A percentile compares a stretch with the other conserved stretches of the same genome.
phyloP scores from a whole-genome alignment of 1,284 basidiomycete species.

The Ceratobasidium sp. region DNA sequence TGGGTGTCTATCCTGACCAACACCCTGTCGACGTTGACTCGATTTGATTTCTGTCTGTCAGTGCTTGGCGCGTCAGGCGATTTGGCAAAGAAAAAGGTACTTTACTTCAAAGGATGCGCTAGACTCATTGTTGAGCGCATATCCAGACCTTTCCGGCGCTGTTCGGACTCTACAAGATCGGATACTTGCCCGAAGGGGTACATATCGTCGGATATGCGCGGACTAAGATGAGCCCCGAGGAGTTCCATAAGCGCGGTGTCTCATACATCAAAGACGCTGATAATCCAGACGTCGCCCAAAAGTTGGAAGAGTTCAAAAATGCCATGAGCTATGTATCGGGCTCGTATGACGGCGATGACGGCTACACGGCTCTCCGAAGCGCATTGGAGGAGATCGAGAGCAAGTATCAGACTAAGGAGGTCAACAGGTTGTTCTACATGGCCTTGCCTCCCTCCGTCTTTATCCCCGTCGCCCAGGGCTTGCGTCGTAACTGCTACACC shows the following conservation, averaged over 20 bases:
- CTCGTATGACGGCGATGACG: conserved; percentile 81
- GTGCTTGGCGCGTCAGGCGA: conserved; percentile 98
- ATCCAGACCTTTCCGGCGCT: conserved; percentile 89
- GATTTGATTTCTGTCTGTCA: conserved; percentile 47
- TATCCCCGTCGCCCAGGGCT: conserved; percentile 81
- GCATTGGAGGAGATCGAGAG: conserved; percentile 81
- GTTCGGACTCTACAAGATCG: conserved; percentile 83
- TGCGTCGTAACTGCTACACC: conserved; percentile 82
- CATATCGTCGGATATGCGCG: conserved; percentile 95
- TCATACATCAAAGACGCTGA: conserved; percentile 83
- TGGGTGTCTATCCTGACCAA: conserved; percentile 54
- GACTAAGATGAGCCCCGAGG: conserved; percentile 88
- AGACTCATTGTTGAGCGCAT: conserved; percentile 4
- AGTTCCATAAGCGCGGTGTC: conserved; percentile 83
- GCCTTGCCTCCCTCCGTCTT: conserved; percentile 95
- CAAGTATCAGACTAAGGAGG: conserved; percentile 64
- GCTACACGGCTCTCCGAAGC: conserved; percentile 78
- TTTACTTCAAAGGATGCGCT: conserved; percentile 39
- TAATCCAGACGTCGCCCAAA: conserved; percentile 60
- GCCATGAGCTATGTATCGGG: conserved; percentile 83
- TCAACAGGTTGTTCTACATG: conserved; percentile 89
- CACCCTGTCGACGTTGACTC: conserved; percentile 35
- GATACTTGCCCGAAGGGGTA: conserved; percentile 79
- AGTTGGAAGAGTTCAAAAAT: conserved; percentile 82
- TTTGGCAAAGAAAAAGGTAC: conserved; percentile 98